Percentiles rank a stretch among this genome's conserved stretches.
These are phyloP conservation scores for Cryptosporidium ryanae DNA, from an alignment of 169 alveolate species.

Conservation along the genomic window DNA sequence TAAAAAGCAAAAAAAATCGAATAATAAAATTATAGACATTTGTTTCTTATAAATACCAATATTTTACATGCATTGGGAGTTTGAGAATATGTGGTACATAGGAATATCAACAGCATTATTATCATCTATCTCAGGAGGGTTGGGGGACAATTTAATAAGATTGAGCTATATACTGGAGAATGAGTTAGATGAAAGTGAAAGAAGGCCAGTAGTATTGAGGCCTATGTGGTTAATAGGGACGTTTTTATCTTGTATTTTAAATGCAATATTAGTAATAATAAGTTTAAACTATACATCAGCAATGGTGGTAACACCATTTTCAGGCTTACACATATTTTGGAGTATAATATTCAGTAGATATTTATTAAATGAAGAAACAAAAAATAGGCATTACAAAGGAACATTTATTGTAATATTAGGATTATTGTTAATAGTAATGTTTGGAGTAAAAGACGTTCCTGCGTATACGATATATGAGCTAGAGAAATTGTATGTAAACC, in stretches of 20 bases:
- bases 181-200: not conserved
- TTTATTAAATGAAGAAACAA: slow-evolving; percentile 39
- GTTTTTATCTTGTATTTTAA: slow-evolving; percentile 47
- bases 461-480: slow-evolving; percentile 27
- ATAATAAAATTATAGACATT: not conserved
- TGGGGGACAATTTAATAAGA: slow-evolving; percentile 62
- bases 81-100: slow-evolving; percentile 48
- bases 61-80: not conserved
- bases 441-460: slow-evolving; percentile 64
- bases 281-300: slow-evolving; percentile 68
- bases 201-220: slow-evolving; percentile 52
- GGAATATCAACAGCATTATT: slow-evolving; percentile 56
- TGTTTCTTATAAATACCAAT: not conserved
- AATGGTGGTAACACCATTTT: slow-evolving; percentile 62
- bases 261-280: slow-evolving; percentile 38
- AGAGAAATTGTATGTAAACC: slow-evolving; percentile 14
- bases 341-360: slow-evolving; percentile 42
- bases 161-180: slow-evolving; percentile 41
- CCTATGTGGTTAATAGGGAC: slow-evolving; percentile 69
- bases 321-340: slow-evolving; percentile 74
- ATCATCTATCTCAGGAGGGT: slow-evolving; percentile 54
- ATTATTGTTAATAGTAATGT: slow-evolving; percentile 19
- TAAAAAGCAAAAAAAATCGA: no score
- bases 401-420: slow-evolving; percentile 44
- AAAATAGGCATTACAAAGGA: slow-evolving; percentile 39